Percentiles rank a stretch among this genome's conserved stretches.
Evolutionary conservation across 2,329 filamentous ascomycete species (phyloP).

Genomic region (Epichloe scottii): DNA sequence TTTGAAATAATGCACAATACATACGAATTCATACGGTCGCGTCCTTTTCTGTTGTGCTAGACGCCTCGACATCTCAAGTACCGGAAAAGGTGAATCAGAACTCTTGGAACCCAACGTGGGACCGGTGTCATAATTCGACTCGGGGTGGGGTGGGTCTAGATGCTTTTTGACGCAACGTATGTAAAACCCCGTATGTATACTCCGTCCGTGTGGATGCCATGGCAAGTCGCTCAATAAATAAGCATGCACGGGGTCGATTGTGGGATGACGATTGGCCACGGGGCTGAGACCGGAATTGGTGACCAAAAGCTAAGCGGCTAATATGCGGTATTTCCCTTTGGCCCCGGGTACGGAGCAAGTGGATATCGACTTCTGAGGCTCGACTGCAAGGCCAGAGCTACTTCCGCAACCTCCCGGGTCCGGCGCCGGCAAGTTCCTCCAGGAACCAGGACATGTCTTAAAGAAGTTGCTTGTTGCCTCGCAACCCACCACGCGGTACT

Average conservation of each 20-base stretch:
- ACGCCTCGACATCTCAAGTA: neutral
- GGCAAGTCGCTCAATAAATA: constrained; percentile 2
- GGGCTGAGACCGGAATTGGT: neutral
- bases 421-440: constrained; percentile 3
- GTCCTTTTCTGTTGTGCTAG: neutral
- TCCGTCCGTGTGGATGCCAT: neutral
- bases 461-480: neutral
- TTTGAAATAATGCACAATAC: neutral
- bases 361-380: neutral
- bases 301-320: neutral
- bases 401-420: constrained; percentile 5
- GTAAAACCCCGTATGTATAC: neutral
- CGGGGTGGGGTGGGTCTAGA: neutral
- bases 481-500: constrained; percentile 11
- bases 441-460: constrained; percentile 6
- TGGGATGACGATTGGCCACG: constrained; percentile 17
- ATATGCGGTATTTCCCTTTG: neutral
- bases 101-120: neutral
- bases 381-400: neutral
- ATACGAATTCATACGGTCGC: neutral
- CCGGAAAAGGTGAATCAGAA: too few relatives aligned
- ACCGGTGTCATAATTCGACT: neutral
- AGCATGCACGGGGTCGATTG: constrained; percentile 18
- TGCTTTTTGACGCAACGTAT: neutral
- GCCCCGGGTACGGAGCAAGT: neutral